Conservation (phyloP, 352 stramenopile species). For the Globisporangium carolinianum region DNA sequence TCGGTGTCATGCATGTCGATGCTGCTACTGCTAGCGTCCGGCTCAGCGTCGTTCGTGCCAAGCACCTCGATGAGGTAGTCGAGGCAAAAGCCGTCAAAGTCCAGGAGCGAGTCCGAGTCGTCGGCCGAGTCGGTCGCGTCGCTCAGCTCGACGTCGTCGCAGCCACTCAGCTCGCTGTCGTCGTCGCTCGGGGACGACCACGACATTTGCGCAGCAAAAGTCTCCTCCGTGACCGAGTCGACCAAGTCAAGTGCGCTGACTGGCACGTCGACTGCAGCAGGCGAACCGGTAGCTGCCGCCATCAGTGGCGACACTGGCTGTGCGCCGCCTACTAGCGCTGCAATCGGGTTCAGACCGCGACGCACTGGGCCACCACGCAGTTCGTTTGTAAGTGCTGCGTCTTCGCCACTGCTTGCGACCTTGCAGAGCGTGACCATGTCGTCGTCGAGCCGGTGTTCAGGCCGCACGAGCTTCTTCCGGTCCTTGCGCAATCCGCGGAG, state of each 20-base stretch:
- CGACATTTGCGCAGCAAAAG: not conserved
- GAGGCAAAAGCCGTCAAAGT: slow-evolving; percentile 13
- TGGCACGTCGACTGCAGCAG: slow-evolving; percentile 2
- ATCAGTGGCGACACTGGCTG: not conserved
- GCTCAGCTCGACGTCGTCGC: slow-evolving; percentile 8
- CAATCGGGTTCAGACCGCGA: slow-evolving; percentile 6
- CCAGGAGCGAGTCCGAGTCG: slow-evolving; percentile 7
- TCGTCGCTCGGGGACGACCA: not conserved
- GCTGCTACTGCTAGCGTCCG: not conserved
- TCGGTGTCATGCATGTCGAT: slow-evolving; percentile 1
- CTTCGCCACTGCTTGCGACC: slow-evolving; percentile 3
- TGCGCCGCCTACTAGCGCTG: not conserved
- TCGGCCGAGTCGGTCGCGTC: slow-evolving; percentile 3
- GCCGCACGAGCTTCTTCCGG: slow-evolving; percentile 44
- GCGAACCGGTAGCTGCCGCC: slow-evolving; percentile 1
- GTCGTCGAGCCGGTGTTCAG: slow-evolving; percentile 53
- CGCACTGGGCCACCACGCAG: not conserved
- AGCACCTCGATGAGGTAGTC: slow-evolving; percentile 12
- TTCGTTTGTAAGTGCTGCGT: not conserved
- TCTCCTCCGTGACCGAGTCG: slow-evolving; percentile 2
- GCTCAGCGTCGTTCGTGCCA: not conserved
- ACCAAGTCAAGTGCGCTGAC: slow-evolving; percentile 4
- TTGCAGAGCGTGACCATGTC: slow-evolving; percentile 22
- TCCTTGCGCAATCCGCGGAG: slow-evolving; percentile 57
- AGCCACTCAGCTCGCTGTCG: not conserved